Base-by-base conservation (phyloP, 2,329 filamentous ascomycete genomes). In the Colletotrichum australisinense region DNA sequence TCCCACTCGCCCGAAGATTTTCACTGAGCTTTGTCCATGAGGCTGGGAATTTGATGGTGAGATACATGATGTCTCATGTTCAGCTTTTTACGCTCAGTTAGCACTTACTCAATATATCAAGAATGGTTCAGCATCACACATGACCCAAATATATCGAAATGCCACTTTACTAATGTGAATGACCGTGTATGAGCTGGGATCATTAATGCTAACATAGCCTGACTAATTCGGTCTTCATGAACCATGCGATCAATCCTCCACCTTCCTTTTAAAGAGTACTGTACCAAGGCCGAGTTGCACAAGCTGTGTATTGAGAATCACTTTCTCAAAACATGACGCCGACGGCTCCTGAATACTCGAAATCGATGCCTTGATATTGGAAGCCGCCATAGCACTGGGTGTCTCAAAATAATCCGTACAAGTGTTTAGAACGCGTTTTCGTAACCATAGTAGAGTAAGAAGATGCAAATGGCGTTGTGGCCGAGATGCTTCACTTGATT, bases 11-110 rank as follows among this genome's bases (percentile, higher is more conserved):
- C 92, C 91, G 93, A 94, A 96, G 93, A 96, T 92, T 92, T 91
- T 90, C 89, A 81, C 87, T 85, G 86, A 90, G 89, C 81, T 82
- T 79, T 83, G 81, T 86, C 86, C 75, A 88, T 94, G 92, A 92
- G 84, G 88, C 84, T 88, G 88, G 88, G 88, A 91, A 93, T 95
- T 95, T 96, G 93, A 95, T 93, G 93, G 91, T 90, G 91, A 95
- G 93, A 88, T 75, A 95, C 92, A 96, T 88, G 60, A 38, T 22
- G 16, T 28, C 5, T 16, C 22, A 3, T 5, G 12, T 8, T 14
- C 9, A 38, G 30, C 12, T 24, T 19, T 24, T 12, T 22, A 19
- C 3, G 8, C 12, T 26, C 26, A 32, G 5, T 16, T 22, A 64
- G 8, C 14, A 4, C 4, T 26, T n/a, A 3, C n/a, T 35, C 26